Base-by-base conservation (phyloP, 1,139 yeast genomes). In the Candida sp. region DNA sequence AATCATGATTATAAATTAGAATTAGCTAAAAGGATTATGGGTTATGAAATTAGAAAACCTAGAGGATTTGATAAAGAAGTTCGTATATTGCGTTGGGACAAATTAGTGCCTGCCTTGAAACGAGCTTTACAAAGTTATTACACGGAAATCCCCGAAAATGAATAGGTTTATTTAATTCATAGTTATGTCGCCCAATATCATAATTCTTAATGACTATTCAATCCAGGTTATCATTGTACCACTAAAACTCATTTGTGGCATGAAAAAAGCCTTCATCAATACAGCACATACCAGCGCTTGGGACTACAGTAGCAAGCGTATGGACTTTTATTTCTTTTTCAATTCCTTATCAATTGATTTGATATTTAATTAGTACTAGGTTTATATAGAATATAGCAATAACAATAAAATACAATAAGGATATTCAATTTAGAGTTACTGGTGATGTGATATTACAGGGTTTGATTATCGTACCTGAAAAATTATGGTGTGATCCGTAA, bases 31-130 rank as follows among this genome's bases (percentile, higher is more conserved):
- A 68, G 86, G 56, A 81, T 82, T 33, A 81, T 81, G 85, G 75
- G 77, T n/a, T 82, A 82, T 56, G 81, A 77, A 48, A 66, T 70
- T 21, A 70, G 87, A 53, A 80, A 79, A 53, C 87, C 87, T 32
- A 67, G 87, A 52, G 86, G 86, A 1, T 81, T 82, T 57, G 86
- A 81, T 55, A 82, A 81, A 58, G 86, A 81, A 51, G 85, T 82
- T 27, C 63, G 87, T 42, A 81, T 82, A 36, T 62, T 82, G 49
- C 68, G 75, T 46, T 82, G 87, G 87, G 80, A 75, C 43, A 79
- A 75, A 50, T 66, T 82, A 46, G 72, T 71, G 11, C 81, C 84
- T 2, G 86, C 87, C 30, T 65, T 82, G 47, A 72, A 68, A 56
- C 71, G 87, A 55, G 87, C 87, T 5, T 61, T 82, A 45, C 85